Base-by-base conservation (phyloP, 1,284 basidiomycete genomes). In the Pseudozyma sp. region DNA sequence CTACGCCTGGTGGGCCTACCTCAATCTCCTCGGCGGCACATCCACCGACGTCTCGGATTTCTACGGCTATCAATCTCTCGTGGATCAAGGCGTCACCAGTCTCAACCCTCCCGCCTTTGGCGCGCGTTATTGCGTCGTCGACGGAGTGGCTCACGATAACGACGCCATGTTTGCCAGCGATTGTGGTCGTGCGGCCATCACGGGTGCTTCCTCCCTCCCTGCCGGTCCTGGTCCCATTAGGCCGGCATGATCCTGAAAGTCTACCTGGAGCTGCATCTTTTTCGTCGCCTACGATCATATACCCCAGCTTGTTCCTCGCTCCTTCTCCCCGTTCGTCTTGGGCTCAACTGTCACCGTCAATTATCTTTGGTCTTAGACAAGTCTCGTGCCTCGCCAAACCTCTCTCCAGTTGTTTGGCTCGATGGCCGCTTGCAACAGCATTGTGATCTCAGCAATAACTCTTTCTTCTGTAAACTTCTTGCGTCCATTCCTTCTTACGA, bases 1-100 rank as follows among this genome's bases (percentile, higher is more conserved):
- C 50, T 75, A 77, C 50, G 76, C 75, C 39, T 78, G 54, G 46
- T 79, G 75, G 75, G 66, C 66, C 16, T 75, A 79, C 68, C 19
- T 75, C 49, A 79, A 79, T 60, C 59, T 76, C 7, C 62, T 79
- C 19, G 75, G 68, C 42, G 62, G 68, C 29, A 79, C 77, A 11
- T 52, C 40, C 37, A 68, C 62, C 13, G 59, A 79, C 56, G 72
- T 79, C 19, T 63, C 75, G 7, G 8, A 35, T 7, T 77, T 47
- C 52, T 70, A 58, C 51, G 75, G 68, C 39, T 71, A 71, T 52
- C 19, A 54, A 0, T 5, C 40, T 16, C 40, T 71, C 51, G 30
- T 37, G 14, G 5, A 42, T 1, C 48, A 55, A 35, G 50, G 52
- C 24, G 54, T 55, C 42, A 44, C 37, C 13, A 54, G 43, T 24